Evolutionary conservation across 1,284 basidiomycete species (phyloP), one percentile per base, ranked within the genome.

Genomic region (Ceratorhiza oryzae-sativae): DNA sequence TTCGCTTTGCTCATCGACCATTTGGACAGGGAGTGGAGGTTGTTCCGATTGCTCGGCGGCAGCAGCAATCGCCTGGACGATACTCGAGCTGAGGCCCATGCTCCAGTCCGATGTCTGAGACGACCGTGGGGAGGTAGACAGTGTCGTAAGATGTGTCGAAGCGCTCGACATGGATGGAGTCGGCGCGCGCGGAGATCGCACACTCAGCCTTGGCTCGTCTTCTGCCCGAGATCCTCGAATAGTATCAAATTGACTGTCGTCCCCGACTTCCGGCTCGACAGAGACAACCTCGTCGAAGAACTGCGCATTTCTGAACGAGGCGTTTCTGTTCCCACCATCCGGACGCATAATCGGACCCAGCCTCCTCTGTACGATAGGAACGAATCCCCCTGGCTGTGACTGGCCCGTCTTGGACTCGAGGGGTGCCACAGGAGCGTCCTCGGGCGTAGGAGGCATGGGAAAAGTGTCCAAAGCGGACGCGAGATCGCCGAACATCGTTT

Each of bases 51-150:
- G 30, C 4, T 56, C 53, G n/a, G 20, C 49, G 12, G 18, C 45
- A 12, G 23, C 41, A 23, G 67, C 67, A 18, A 58, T 39, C 6
- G 53, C 39, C 41, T 70, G 36, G 39, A 56, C 39, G 39, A 67
- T 42, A 6, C 67, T 41, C n/a, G 34, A 25, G 51, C 63, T 51
- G 45, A 65, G 48, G n/a, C 23, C 49, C 51, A 70, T 70, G 13
- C 67, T 70, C 67, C 67, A 70, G 18, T 59, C 55, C 4, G 67
- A 70, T 23, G 67, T 70, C 23, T 58, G 67, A 15, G 67, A 70
- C 25, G 67, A 70, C 4, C 67, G 51, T n/a, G 67, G 53, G 18
- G 53, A 58, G 15, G 42, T 32, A 12, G 67, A 70, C n/a, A 34
- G 30, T 13, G 67, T 12, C 9, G 67, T 55, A 23, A n/a, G 39